Conservation (phyloP, 192 early-diverging fungal species). For the Coemansia aciculifera region DNA sequence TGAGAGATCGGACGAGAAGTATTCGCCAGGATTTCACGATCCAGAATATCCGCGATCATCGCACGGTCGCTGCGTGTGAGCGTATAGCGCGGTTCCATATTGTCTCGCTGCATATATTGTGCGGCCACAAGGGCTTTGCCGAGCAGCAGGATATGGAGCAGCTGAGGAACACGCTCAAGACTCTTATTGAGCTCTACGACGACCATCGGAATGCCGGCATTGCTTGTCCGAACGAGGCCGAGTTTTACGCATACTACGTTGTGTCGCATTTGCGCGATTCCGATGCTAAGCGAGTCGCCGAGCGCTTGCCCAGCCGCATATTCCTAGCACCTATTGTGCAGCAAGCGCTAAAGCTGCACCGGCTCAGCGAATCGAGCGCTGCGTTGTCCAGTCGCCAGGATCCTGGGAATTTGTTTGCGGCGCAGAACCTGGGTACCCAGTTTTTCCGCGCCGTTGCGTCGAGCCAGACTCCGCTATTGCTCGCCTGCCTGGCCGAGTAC, state of each 20-base stretch:
- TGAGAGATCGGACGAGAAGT: constrained; percentile 82
- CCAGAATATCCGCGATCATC: constrained; percentile 72
- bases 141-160: constrained; percentile 88
- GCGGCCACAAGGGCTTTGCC: constrained; percentile 66
- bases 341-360: constrained; percentile 67
- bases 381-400: constrained; percentile 48
- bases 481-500: constrained; percentile 77
- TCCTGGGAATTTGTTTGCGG: constrained; percentile 56
- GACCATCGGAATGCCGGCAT: constrained; percentile 63
- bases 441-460: constrained; percentile 73
- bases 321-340: constrained; percentile 67
- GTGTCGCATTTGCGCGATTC: constrained; percentile 70
- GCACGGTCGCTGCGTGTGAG: constrained; percentile 73
- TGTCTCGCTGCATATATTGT: constrained; percentile 70
- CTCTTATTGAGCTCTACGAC: constrained; percentile 83
- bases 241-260: constrained; percentile 89
- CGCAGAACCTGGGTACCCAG: constrained; percentile 64
- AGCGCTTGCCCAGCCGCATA: constrained; percentile 58
- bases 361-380: constrained; percentile 59
- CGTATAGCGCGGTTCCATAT: constrained; percentile 88
- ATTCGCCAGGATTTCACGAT: constrained; percentile 87
- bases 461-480: constrained; percentile 63
- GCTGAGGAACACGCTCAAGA: constrained; percentile 81
- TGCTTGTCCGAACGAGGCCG: constrained; percentile 74
- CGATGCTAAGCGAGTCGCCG: constrained; percentile 68